These are phyloP conservation scores for Phylloboletellus chloephorus DNA, from an alignment of 1,284 basidiomycete species.

Conservation along the genomic window DNA sequence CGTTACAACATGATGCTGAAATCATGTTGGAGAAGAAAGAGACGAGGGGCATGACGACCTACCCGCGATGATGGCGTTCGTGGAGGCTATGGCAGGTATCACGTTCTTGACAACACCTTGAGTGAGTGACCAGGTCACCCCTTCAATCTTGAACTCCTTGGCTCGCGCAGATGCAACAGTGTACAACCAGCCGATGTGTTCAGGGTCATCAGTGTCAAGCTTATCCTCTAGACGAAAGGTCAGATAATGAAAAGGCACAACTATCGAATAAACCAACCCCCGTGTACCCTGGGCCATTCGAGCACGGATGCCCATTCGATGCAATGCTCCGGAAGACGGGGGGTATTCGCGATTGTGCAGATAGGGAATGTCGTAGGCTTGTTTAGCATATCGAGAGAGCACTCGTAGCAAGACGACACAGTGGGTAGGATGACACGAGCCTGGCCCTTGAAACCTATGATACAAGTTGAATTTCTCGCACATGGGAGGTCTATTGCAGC, in stretches of 20 bases:
- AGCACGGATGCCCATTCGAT: constrained; percentile 99
- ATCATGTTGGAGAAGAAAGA: constrained; percentile 1
- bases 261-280: constrained; percentile 47
- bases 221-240: constrained; percentile 67
- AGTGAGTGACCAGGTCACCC: constrained; percentile 95
- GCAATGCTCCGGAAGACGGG: constrained; percentile 96
- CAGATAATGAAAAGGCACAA: constrained; percentile 4
- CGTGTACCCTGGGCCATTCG: constrained; percentile 92
- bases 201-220: constrained; percentile 93
- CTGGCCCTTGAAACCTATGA: constrained; percentile 93
- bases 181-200: constrained; percentile 95
- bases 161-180: constrained; percentile 77
- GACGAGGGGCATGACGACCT: constrained; percentile 16
- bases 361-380: constrained; percentile 97
- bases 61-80: constrained; percentile 95
- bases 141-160: constrained; percentile 91
- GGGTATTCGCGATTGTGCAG: constrained; percentile 99
- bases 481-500: constrained; percentile 8
- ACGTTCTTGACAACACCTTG: constrained; percentile 99
- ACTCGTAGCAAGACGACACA: constrained; percentile 96
- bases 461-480: constrained; percentile 3
- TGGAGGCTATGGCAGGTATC: constrained; percentile 96
- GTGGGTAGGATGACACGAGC: constrained; percentile 96
- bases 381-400: constrained; percentile 96
- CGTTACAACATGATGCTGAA: constrained; percentile 93